Evolutionary conservation across 169 alveolate species (phyloP), one percentile per base, ranked within the genome.

Genomic region (Cystoisospora suis): DNA sequence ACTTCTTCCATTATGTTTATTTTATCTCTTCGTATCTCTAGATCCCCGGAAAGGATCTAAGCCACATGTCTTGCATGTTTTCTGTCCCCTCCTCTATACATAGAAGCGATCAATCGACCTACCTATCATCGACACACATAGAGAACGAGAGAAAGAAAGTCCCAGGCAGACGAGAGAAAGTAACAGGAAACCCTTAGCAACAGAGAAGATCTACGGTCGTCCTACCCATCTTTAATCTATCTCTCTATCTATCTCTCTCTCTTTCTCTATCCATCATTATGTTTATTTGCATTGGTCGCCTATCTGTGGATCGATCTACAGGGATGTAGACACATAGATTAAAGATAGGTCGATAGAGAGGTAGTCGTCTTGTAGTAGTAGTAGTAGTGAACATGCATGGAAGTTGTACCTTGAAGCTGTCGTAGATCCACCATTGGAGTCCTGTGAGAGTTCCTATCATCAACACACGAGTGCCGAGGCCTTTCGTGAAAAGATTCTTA

Each of bases 381-480:
- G 29, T 5, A 61, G 15, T 7, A 29, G 4, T 80, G 88, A 3
- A 65, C 6, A 4, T 80, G 97, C 93, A 79, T 85, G 42, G 32
- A 23, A 34, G 61, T 40, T 72, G 72, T 70, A 92, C 94, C 96
- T 98, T 98, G 95, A 98, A 98, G 70, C 98, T 94, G 94, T 98
- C 99, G 94, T 98, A 98, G 77, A 98, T 97, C 99, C 99, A 98
- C 99, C 99, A 98, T 95, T 98, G 99, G 77, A 98, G 95, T 49
- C 99, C 99, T 38, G 99, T 98, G 59, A 98, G 95, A 46, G 99
- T 98, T 46, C 99, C 99, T 81, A 98, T 97, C 99, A 98, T 98
- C 88, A 98, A 86, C 65, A 98, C 97, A 91, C 99, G 97, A 29
- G 99, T 97, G n/a, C 97, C 98, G 32, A 97, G 94, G 61, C 98